Base-by-base conservation (phyloP, 2,329 filamentous ascomycete species). In the Trichoderma aggressivum region DNA sequence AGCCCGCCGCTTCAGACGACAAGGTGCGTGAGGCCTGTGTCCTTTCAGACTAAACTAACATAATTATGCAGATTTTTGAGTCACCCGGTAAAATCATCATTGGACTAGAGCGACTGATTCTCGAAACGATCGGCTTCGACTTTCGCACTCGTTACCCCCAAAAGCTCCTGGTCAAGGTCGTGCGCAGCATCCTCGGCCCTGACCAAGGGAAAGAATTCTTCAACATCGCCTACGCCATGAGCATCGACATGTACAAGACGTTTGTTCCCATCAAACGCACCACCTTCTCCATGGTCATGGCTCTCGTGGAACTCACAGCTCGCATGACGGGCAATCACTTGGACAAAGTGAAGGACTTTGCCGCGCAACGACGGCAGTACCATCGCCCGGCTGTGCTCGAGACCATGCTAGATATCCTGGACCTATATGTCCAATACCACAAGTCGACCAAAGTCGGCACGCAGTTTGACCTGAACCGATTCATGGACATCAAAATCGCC, bases 91-190 rank as follows among this genome's bases (percentile, higher is more conserved):
- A 94, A 74, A 89, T 91, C 71, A 92, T 98, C 74, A 94, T 98
- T 73, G 94, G 93, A 2, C 88, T 98, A 4, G 96, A 99, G 82
- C 89, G 96, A 6, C 88, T 97, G 70, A 97, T 98, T 81, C 90
- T 99, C 65, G 96, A 99, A 82, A 92, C 93, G 2, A 92, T 94
- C 34, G 91, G 92, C 73, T 99, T 99, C 80, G 95, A 99, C 80
- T 98, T 98, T 78, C 90, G 94, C 43, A 94, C 91, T 71, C 90
- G 94, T 47, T 92, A 97, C 77, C 94, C 95, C 0, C 94, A 98
- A 76, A 93, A 94, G 74, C 86, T 93, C 26, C 84, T 98, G 55
- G 87, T 94, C 75, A 98, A 98, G 82, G 86, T 97, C 30, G 86
- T 90, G 64, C 88, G 91, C 77, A 82, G 83, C 59, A 85, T 91